These are phyloP conservation scores for Camelina neglecta DNA, from an alignment of 345 rosid genomes.

Conservation along the genomic window DNA sequence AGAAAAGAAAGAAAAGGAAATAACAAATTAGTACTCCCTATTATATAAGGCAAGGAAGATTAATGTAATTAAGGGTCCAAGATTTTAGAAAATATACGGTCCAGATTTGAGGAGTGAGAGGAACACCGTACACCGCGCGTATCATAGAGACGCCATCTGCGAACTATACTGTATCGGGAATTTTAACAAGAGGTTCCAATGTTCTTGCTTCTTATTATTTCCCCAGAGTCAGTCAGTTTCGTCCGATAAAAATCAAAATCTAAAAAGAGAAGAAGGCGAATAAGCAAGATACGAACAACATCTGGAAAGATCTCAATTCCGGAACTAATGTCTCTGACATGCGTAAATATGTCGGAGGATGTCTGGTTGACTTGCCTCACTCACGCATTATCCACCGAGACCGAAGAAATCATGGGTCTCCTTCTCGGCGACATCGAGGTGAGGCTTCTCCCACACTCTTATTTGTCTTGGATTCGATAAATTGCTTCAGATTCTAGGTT, in stretches of 20 bases:
- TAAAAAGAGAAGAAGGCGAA: not conserved
- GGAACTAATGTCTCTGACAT: conserved; percentile 67
- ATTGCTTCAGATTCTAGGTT: not conserved
- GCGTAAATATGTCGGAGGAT: conserved; percentile 91
- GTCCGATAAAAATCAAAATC: not conserved
- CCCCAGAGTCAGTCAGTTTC: not conserved
- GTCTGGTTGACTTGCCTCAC: conserved; percentile 96
- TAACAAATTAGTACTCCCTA: too few species aligned
- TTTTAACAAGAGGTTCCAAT: too few species aligned
- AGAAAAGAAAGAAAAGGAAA: too few species aligned
- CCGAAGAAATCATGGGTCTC: conserved; percentile 99
- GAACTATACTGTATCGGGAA: too few species aligned
- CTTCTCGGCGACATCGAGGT: conserved; percentile 99
- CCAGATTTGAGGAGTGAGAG: not conserved
- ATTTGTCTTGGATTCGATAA: not conserved
- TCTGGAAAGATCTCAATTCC: not conserved
- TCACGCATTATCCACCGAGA: conserved; percentile 97
- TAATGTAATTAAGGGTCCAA: too few species aligned
- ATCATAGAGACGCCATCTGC: not conserved
- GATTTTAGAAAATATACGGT: not conserved
- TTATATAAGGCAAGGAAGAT: too few species aligned
- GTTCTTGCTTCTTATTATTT: not conserved
- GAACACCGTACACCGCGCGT: conserved; percentile 13
- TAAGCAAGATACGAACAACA: not conserved
- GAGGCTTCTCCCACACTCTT: not conserved